A percentile compares a stretch with the other conserved stretches of the same genome.
Conservation (phyloP, 495 filamentous ascomycete species). For the Penicillium verhagenii region DNA sequence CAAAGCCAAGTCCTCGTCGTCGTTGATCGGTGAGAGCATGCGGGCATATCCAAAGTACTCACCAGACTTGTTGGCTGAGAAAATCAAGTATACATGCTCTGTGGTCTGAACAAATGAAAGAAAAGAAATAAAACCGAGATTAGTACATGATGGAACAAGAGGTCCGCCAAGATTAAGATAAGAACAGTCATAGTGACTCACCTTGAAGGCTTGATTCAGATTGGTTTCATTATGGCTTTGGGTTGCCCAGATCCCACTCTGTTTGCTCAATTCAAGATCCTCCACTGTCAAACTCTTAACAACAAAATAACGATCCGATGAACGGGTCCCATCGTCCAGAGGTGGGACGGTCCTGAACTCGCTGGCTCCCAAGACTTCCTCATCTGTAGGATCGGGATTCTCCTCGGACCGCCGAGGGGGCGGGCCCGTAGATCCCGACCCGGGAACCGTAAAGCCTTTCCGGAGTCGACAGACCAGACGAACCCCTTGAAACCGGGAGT, state of each 20-base stretch:
- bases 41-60: conserved; percentile 96
- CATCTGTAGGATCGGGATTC: conserved; percentile 16
- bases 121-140: neutral
- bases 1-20: conserved; percentile 67
- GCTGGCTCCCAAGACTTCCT: conserved; percentile 15
- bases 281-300: conserved; percentile 95
- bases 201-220: conserved; percentile 83
- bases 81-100: conserved; percentile 91
- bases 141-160: no score
- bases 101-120: conserved; percentile 52
- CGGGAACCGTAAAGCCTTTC: conserved; percentile 50
- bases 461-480: conserved; percentile 89
- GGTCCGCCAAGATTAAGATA: conserved; percentile 1
- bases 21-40: conserved; percentile 83
- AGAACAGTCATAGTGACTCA: conserved; percentile 39
- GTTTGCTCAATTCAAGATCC: conserved; percentile 87
- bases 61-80: conserved; percentile 97
- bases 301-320: conserved; percentile 77
- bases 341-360: neutral
- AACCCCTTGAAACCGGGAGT: conserved; percentile 84
- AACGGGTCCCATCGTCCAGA: conserved; percentile 17
- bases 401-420: conserved; percentile 5
- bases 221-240: conserved; percentile 87
- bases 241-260: conserved; percentile 89
- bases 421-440: conserved; percentile 13